These are phyloP conservation scores for Aspergillus nidulans DNA, from an alignment of 495 filamentous ascomycete species.

Conservation along the genomic window DNA sequence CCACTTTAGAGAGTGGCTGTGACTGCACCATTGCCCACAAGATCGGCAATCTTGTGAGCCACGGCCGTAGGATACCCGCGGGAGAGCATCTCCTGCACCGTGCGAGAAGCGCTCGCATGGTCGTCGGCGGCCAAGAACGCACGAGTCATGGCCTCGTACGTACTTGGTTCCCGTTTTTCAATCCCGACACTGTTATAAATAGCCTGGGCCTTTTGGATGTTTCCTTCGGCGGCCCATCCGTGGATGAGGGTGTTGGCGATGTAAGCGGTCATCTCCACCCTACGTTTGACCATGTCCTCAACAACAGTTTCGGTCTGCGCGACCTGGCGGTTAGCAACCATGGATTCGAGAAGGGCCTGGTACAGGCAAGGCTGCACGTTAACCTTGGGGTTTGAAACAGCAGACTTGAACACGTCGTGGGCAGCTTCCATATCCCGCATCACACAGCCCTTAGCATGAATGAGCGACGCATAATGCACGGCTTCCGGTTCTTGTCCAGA, in stretches of 20 bases:
- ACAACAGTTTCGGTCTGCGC: constrained; percentile 70
- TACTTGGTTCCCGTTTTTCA: constrained; percentile 85
- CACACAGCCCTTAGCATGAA: constrained; percentile 94
- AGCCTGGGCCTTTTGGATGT: constrained; percentile 70
- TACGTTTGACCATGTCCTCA: constrained; percentile 61
- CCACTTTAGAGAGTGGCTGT: constrained; percentile 23
- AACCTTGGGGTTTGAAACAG: constrained; percentile 61
- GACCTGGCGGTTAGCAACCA: constrained; percentile 90
- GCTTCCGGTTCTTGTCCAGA: constrained; percentile 76
- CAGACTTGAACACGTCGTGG: constrained; percentile 72
- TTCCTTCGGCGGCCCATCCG: constrained; percentile 84
- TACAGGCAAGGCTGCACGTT: constrained; percentile 79
- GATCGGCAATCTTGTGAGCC: constrained; percentile 82
- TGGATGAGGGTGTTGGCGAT: constrained; percentile 99
- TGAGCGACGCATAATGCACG: constrained; percentile 90
- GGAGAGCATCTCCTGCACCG: constrained; percentile 86
- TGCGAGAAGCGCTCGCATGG: constrained; percentile 61
- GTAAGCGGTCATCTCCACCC: constrained; percentile 88
- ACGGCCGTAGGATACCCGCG: constrained; percentile 90
- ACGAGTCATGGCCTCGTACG: constrained; percentile 98
- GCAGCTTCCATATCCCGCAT: constrained; percentile 85
- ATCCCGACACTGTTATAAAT: constrained; percentile 73
- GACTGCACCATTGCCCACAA: constrained; percentile 59
- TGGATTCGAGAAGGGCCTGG: constrained; percentile 91
- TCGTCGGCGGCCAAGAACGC: constrained; percentile 84